Evolutionary conservation across 805 yeast species (phyloP).

Genomic region (Zygosaccharomyces pseudorouxii): DNA sequence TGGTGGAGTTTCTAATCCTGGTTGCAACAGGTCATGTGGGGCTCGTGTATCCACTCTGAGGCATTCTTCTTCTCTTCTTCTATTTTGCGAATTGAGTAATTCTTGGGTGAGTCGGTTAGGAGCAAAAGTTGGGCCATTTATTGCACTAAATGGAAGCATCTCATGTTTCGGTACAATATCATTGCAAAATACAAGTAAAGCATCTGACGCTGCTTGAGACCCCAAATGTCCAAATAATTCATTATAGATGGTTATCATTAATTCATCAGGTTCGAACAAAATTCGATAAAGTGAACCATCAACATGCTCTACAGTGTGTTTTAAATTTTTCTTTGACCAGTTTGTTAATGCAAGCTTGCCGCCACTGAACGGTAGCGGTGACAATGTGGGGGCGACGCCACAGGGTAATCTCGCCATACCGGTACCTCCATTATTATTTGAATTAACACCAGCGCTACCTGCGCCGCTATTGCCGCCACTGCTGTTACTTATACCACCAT

Average conservation of each 20-base stretch:
- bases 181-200: conserved; percentile 24
- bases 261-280: conserved; percentile 30
- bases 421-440: neutral
- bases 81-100: conserved; percentile 5
- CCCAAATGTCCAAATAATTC: conserved; percentile 27
- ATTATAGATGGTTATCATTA: conserved; percentile 23
- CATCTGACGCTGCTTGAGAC: conserved; percentile 24
- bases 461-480: neutral
- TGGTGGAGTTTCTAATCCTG: conserved; percentile 9
- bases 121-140: conserved; percentile 6
- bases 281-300: conserved; percentile 11
- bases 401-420: neutral
- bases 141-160: conserved; percentile 4
- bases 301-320: conserved; percentile 13
- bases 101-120: conserved; percentile 15
- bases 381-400: conserved; percentile 4
- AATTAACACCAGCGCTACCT: neutral
- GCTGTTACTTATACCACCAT: neutral
- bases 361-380: conserved; percentile 6
- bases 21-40: neutral
- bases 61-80: conserved; percentile 1
- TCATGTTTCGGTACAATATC: conserved; percentile 3
- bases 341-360: conserved; percentile 6
- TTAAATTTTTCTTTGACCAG: conserved; percentile 10
- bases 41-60: neutral